Evolutionary conservation across 768 basidiomycete genomes (phyloP), one percentile per base, ranked within the genome.

Genomic region (Scleroderma citrinum): DNA sequence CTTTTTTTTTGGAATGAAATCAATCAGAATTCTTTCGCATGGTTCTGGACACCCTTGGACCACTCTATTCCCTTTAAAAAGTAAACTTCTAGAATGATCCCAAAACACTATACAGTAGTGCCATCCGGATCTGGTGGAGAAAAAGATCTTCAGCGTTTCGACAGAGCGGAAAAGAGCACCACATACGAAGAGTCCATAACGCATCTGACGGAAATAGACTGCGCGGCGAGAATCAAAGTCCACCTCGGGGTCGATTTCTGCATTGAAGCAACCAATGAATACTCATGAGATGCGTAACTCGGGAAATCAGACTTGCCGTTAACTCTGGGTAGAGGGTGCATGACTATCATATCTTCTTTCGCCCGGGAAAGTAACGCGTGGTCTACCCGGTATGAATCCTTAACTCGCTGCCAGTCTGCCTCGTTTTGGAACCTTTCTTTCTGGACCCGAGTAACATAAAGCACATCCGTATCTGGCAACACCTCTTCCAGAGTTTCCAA

Each of bases 151-250:
- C 11, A 19, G 21, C 20, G 17, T 42, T 17, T 48, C 29, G 20
- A 3, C 8, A 31, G 30, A 29, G 31, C 17, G 16, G 45, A 19
- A 2, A n/a, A 44, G 24, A 17, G 16, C 2, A n/a, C n/a, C 10
- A 82, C 94, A 65, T 62, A 97, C 93, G 64, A 92, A 98, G 53
- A 97, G 85, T 40, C 95, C 95, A 63, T 96, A 95, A 49, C 93
- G 83, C 94, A 96, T 97, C 63, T 97, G 94, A 34, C 95, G 83
- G 86, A 98, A 97, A 71, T 97, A 98, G 19, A 91, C 92, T 2
- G 94, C 94, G 11, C 94, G 80, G 24, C 89, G 81, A 7, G 82
- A 87, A 67, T 98, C 95, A 57, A 94, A 97, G 68, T 99, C 96
- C 39, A 99, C 94, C 65, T 95, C 94, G 3, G 92, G 91, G 64